Base-by-base conservation (phyloP, 345 rosid genomes). In the Physaria fendleri region DNA sequence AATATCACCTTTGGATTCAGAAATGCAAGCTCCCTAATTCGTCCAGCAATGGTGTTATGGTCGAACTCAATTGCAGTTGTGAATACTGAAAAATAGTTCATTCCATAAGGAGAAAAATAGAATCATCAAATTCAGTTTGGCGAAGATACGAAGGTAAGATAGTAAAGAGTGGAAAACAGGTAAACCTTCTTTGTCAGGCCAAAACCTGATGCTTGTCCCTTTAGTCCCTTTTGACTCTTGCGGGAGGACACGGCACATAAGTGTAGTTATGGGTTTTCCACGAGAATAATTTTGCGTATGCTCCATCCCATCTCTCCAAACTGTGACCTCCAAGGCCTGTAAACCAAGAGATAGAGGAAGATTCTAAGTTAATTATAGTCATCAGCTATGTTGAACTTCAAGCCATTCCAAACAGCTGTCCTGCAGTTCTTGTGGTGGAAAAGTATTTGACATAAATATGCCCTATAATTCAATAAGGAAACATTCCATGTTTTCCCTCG, bases 121-220 rank as follows among this genome's bases (percentile, higher is more conserved):
- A 28, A 66, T 46, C 63, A 47, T 48, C 30, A 58, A 60, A 53
- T 66, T 22, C n/a, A 40, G 54, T 33, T 30, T 56, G 24, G 21
- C n/a, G n/a, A n/a, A n/a, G n/a, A n/a, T n/a, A 28, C 39, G 59
- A 37, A 29, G 6, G 20, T 9, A 55, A 65, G 56, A 23, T 39
- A 43, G 28, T 27, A 9, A 63, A 51, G 62, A 29, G 66, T 35
- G 52, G 44, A 59, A 56, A 51, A 23, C 22, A 56, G 45, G 65
- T 33, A 62, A 68, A 94, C 99, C 94, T 82, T 87, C 81, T 74
- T 80, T 78, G 81, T 94, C 99, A 44, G 99, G 99, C 97, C 99
- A 90, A 80, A 94, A 94, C 59, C 79, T 75, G 68, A 94, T 80
- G 61, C 75, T 4, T 43, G 97, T 94, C 62, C 99, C 99, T 68